A percentile compares a stretch with the other conserved stretches of the same genome.
phyloP scores from a whole-genome alignment of 768 basidiomycete genomes.

The Tulasnella sp. region DNA sequence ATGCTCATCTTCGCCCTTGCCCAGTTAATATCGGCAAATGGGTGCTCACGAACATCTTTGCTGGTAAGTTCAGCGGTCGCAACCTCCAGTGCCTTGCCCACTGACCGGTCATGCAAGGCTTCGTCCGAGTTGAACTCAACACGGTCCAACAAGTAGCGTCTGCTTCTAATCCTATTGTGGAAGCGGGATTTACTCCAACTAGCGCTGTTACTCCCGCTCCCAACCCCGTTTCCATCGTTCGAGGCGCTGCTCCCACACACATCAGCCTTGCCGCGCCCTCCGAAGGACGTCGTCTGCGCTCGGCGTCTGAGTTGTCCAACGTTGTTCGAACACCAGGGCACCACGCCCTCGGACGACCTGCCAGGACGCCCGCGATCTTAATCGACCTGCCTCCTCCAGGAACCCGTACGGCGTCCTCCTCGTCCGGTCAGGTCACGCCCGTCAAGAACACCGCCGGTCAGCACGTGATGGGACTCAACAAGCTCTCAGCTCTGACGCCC shows the following conservation, averaged over 20 bases:
- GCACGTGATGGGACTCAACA: slow-evolving; percentile 12
- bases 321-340: slow-evolving; percentile 18
- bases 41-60: slow-evolving; percentile 76
- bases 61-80: slow-evolving; percentile 26
- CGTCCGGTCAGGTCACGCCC: slow-evolving; percentile 21
- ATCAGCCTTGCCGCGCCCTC: slow-evolving; percentile 21
- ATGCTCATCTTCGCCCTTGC: no score
- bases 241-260: slow-evolving; percentile 21
- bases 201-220: background rate
- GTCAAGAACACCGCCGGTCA: background rate
- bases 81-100: background rate
- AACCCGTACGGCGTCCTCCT: background rate
- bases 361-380: slow-evolving; percentile 54
- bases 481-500: slow-evolving; percentile 24
- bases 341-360: slow-evolving; percentile 49
- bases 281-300: slow-evolving; percentile 21
- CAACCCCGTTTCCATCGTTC: slow-evolving; percentile 11
- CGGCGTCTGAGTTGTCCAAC: slow-evolving; percentile 17
- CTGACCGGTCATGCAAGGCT: slow-evolving; percentile 47
- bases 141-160: slow-evolving; percentile 19
- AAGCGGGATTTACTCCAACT: slow-evolving; percentile 12
- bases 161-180: background rate
- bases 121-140: slow-evolving; percentile 57
- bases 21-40: slow-evolving; percentile 88
- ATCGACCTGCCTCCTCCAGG: slow-evolving; percentile 31